Conservation (phyloP, 2,329 filamentous ascomycete species). For the Curvularia sp. region DNA sequence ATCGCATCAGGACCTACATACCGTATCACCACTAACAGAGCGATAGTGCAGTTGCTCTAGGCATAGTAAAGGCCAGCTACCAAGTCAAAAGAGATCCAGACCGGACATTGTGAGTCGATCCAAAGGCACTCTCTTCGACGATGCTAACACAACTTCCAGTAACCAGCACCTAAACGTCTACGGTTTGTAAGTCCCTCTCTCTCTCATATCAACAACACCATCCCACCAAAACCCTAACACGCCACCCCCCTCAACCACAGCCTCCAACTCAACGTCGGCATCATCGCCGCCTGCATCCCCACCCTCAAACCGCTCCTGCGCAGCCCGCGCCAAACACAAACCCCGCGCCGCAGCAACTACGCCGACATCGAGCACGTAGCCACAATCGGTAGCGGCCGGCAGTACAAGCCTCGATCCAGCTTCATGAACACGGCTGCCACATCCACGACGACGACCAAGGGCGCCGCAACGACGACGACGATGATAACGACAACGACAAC, state of each 20-base stretch:
- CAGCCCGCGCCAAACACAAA: background rate
- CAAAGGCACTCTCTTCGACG: background rate
- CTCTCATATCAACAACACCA: background rate
- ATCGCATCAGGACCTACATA: too few species aligned
- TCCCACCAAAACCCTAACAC: background rate
- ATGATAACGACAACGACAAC: background rate
- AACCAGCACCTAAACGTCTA: conserved; percentile 1
- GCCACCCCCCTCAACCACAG: background rate
- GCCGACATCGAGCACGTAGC: conserved; percentile 2
- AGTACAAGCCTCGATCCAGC: background rate
- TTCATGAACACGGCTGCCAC: background rate
- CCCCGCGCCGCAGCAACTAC: background rate
- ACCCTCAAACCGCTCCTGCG: conserved; percentile 8
- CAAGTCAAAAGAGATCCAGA: conserved; percentile 1
- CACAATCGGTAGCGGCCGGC: background rate
- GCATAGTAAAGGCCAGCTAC: conserved; percentile 1
- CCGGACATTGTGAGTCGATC: background rate
- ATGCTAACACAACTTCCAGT: background rate
- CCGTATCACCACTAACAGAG: background rate
- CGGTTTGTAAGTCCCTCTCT: background rate
- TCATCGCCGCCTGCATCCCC: conserved; percentile 11
- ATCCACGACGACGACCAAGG: background rate
- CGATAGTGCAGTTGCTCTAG: background rate
- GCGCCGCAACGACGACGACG: background rate
- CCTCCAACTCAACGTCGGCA: conserved; percentile 13